Evolutionary conservation across 495 filamentous ascomycete species (phyloP).

Genomic region (Annulohypoxylon maeteangense): DNA sequence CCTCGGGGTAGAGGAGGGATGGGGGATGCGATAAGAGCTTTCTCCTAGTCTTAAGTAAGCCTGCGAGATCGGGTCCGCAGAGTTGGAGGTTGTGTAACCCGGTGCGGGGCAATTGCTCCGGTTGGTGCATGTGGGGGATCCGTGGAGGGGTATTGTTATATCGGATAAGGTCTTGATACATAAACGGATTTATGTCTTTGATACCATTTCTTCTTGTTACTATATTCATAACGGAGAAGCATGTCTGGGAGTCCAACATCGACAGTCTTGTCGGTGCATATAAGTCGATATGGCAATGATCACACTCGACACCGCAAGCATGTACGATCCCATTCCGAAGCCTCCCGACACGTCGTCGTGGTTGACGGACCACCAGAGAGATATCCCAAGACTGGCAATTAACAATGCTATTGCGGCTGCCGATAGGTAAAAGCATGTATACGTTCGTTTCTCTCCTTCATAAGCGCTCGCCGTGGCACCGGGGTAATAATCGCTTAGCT

Average conservation of each 20-base stretch:
- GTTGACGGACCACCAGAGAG: constrained; percentile 17
- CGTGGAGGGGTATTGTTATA: constrained; percentile 3
- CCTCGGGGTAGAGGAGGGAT: neutral
- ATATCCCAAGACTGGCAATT: constrained; percentile 4
- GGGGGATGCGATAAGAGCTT: neutral
- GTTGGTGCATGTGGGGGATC: constrained; percentile 19
- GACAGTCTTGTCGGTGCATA: neutral
- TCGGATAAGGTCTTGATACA: neutral
- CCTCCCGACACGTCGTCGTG: constrained; percentile 15
- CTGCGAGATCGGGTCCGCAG: constrained; percentile 22
- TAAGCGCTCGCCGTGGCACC: neutral
- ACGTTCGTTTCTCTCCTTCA: neutral
- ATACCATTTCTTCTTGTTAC: no score
- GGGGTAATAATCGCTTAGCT: neutral
- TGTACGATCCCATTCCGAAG: constrained; percentile 19
- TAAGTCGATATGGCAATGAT: constrained; percentile 7
- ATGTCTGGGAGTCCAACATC: constrained; percentile 2
- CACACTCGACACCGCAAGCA: neutral
- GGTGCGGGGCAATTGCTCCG: constrained; percentile 18
- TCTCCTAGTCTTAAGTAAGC: neutral
- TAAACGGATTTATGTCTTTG: neutral
- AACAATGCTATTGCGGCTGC: neutral
- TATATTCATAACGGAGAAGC: neutral
- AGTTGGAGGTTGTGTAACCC: constrained; percentile 4
- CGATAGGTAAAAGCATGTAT: constrained; percentile 18